Conservation (phyloP, 228 moss, liverwort and hornwort genomes). For the Sphagnum magellanicum region DNA sequence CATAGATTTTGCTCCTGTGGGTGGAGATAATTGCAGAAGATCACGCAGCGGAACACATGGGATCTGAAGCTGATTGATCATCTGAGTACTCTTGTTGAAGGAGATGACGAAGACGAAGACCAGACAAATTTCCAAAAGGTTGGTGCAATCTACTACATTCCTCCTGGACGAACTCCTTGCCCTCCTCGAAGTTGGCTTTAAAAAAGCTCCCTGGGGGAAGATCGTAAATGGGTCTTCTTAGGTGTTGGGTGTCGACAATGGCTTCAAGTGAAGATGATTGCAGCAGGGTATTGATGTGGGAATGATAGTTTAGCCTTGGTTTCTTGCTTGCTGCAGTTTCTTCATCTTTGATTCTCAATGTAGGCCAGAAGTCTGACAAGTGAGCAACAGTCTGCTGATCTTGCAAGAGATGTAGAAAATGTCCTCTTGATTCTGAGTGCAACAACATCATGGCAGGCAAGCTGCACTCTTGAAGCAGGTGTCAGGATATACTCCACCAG, state of each 20-base stretch:
- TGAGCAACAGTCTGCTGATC: neutral
- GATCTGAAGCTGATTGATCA: constrained; percentile 86
- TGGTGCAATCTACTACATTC: no score
- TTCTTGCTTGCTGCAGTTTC: neutral
- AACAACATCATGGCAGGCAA: constrained; percentile 47
- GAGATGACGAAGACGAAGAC: constrained; percentile 65
- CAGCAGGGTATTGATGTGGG: neutral
- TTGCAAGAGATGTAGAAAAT: neutral
- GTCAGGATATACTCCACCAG: constrained; percentile 91
- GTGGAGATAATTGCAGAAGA: constrained; percentile 57
- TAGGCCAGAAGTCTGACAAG: neutral
- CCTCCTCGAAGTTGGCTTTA: no score
- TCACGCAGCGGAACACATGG: constrained; percentile 95
- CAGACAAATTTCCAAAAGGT: constrained; percentile 92
- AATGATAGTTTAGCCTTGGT: neutral
- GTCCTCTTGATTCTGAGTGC: no score
- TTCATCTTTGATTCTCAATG: neutral
- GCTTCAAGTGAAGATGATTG: neutral
- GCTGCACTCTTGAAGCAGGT: constrained; percentile 95
- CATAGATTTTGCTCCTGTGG: no score
- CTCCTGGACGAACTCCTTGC: no score
- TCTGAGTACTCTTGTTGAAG: constrained; percentile 82
- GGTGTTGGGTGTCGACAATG: neutral
- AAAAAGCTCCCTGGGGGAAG: neutral
- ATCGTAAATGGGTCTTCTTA: neutral